phyloP scores from a whole-genome alignment of 108 stramenopile genomes.

The Conticribra guillardii region DNA sequence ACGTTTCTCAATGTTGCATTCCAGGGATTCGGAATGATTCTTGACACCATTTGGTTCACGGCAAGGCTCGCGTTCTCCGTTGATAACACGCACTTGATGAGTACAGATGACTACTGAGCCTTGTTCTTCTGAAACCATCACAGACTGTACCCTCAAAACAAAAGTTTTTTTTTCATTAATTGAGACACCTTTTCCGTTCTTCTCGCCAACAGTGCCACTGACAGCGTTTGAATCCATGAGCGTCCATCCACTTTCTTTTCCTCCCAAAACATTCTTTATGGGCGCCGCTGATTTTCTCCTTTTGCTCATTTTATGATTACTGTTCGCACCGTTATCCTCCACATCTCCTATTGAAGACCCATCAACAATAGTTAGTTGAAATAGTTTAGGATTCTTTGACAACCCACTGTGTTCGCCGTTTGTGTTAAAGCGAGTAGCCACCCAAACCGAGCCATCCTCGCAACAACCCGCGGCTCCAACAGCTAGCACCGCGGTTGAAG shows the following conservation, averaged over 20 bases:
- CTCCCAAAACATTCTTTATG: slow-evolving; percentile 1
- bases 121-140: slow-evolving; percentile 17
- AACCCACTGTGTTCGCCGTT: slow-evolving; percentile 6
- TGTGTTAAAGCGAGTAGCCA: slow-evolving; percentile 20
- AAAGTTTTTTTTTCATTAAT: neutral
- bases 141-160: slow-evolving; percentile 31
- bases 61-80: slow-evolving; percentile 1
- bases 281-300: slow-evolving; percentile 7
- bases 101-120: slow-evolving; percentile 17
- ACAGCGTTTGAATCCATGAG: slow-evolving; percentile 34
- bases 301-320: neutral
- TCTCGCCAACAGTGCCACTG: slow-evolving; percentile 9
- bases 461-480: slow-evolving; percentile 50
- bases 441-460: slow-evolving; percentile 47
- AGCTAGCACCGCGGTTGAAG: slow-evolving; percentile 5
- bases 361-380: slow-evolving; percentile 31
- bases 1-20: slow-evolving; percentile 8
- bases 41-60: neutral
- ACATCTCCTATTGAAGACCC: slow-evolving; percentile 25
- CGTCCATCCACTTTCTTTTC: slow-evolving; percentile 8
- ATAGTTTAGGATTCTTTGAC: neutral
- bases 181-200: slow-evolving; percentile 1
- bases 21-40: neutral
- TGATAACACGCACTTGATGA: slow-evolving; percentile 25
- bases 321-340: slow-evolving; percentile 2